Evolutionary conservation across 441 rosid species (phyloP).

Genomic region (Isatis lusitanica): DNA sequence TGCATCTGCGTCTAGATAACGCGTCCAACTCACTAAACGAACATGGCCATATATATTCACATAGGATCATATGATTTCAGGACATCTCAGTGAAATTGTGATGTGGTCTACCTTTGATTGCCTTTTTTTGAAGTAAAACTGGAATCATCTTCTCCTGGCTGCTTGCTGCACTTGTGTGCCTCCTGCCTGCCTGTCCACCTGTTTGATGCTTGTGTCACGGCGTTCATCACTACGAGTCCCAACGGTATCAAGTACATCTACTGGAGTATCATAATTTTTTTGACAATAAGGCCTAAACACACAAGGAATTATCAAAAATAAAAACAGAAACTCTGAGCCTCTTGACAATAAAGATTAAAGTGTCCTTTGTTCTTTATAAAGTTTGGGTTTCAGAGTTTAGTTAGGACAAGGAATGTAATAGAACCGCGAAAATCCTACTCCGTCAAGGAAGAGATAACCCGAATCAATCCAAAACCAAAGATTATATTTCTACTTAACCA

Average conservation of each 20-base stretch:
- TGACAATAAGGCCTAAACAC: not conserved
- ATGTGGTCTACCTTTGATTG: constrained; percentile 1
- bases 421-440: not conserved
- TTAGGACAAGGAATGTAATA: not conserved
- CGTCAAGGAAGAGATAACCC: not conserved
- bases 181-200: constrained; percentile 54
- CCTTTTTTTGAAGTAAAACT: not conserved
- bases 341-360: not conserved
- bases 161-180: constrained; percentile 50
- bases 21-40: too few relatives aligned
- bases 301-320: not conserved
- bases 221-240: constrained; percentile 87
- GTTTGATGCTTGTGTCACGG: constrained; percentile 90
- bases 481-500: not conserved
- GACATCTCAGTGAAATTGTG: not conserved
- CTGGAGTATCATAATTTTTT: constrained; percentile 43
- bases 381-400: not conserved
- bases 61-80: not conserved
- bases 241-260: constrained; percentile 97
- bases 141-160: constrained; percentile 70
- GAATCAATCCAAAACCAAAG: not conserved
- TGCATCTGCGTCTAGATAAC: too few relatives aligned
- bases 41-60: not conserved
- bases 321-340: not conserved
- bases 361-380: constrained; percentile 1